Evolutionary conservation across 2,329 filamentous ascomycete genomes (phyloP), one percentile per base, ranked within the genome.

Genomic region (Monilinia polystroma): DNA sequence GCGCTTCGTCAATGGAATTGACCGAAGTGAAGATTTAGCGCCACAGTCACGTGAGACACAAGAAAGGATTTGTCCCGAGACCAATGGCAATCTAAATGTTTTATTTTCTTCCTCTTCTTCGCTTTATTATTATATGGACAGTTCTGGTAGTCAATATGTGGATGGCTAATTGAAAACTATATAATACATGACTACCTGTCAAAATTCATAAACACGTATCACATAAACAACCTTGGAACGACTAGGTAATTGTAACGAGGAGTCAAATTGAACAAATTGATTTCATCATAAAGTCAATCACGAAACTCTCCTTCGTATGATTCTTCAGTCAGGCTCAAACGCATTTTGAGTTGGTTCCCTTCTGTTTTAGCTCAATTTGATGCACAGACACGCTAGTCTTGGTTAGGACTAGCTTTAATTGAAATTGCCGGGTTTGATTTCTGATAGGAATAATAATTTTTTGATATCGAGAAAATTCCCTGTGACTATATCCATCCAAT

Each of bases 391-490:
- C 1, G 4, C 64, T 66, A 66, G n/a, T 20, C 64, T 26, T 10
- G 0, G 47, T 23, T 38, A 6, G 7, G 55, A 32, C 12, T 66
- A 62, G 56, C 29, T 2, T 5, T 2, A 0, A n/a, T 23, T n/a
- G 53, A 45, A 49, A 38, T 49, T 49, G n/a, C 53, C 53, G 53
- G 43, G 16, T 66, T 23, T 53, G 43, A 38, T 23, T 7, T 18
- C 55, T 54, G 51, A 56, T 58, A 47, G 64, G 29, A 63, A 68
- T 12, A 12, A 66, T 64, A 63, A 55, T 62, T 56, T 51, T 66
- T 56, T 45, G 47, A 62, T 43, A 53, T 60, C 26, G 57, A 53
- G 47, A 58, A 65, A 63, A 67, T 64, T 59, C 18, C 26, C 26
- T 10, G 26, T 59, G 56, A n/a, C 35, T 3, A 14, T 32, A n/a